Percentiles rank a stretch among this genome's conserved stretches.
Evolutionary conservation across 2,329 filamentous ascomycete species (phyloP).

Genomic region (Ascochyta lentis): DNA sequence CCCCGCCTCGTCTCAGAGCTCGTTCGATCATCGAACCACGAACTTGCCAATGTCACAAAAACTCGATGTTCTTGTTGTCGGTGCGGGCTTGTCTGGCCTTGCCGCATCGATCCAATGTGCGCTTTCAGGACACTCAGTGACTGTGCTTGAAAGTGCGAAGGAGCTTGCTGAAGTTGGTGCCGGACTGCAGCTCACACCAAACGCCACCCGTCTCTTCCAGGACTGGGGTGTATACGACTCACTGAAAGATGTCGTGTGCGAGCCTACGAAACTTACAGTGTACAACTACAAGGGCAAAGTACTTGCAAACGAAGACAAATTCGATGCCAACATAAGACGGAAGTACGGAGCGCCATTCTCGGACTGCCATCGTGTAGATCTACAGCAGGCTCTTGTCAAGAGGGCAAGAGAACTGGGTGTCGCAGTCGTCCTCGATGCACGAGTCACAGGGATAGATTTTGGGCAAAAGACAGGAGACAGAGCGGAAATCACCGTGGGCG

Average conservation of each 20-base stretch:
- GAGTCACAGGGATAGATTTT: slow-evolving; percentile 59
- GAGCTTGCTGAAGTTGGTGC: slow-evolving; percentile 53
- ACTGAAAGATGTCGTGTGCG: slow-evolving; percentile 47
- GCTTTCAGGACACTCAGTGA: slow-evolving; percentile 49
- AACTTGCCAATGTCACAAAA: slow-evolving; percentile 16
- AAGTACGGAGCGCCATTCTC: slow-evolving; percentile 66
- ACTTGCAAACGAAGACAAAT: slow-evolving; percentile 60
- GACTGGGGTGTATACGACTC: slow-evolving; percentile 58
- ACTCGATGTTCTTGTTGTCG: slow-evolving; percentile 41
- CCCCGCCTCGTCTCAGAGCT: background rate
- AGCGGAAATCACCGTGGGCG: slow-evolving; percentile 52
- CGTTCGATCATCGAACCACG: background rate
- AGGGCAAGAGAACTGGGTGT: slow-evolving; percentile 63
- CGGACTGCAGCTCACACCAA: slow-evolving; percentile 47
- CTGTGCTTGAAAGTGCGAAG: slow-evolving; percentile 51
- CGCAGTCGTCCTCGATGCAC: slow-evolving; percentile 56
- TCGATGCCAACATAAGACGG: slow-evolving; percentile 59
- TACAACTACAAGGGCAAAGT: slow-evolving; percentile 60
- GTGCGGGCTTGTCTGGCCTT: slow-evolving; percentile 53
- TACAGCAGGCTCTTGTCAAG: slow-evolving; percentile 62
- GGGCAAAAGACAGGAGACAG: slow-evolving; percentile 35
- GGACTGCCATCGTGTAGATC: slow-evolving; percentile 68
- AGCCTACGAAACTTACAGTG: slow-evolving; percentile 59
- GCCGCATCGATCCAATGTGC: slow-evolving; percentile 54
- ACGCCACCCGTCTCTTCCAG: slow-evolving; percentile 57